Evolutionary conservation across 352 stramenopile species (phyloP).

Genomic region (Achlya hypogyna): DNA sequence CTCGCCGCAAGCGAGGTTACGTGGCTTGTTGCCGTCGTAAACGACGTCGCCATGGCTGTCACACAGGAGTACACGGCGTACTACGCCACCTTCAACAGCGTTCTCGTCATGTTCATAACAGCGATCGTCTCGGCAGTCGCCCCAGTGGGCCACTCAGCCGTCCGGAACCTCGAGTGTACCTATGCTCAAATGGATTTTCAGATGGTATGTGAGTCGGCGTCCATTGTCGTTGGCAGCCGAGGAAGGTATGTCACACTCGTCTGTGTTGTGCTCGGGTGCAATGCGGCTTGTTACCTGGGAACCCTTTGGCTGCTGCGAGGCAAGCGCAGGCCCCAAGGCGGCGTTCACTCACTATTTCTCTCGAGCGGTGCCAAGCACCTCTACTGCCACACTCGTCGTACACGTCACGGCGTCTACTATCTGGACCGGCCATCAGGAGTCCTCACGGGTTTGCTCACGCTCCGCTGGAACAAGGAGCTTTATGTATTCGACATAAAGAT

Average conservation of each 20-base stretch:
- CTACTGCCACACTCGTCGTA: background rate
- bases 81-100: background rate
- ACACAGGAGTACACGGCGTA: background rate
- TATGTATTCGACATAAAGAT: conserved; percentile 5
- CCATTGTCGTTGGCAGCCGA: too few relatives aligned
- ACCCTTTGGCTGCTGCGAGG: background rate
- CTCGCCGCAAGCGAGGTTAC: conserved; percentile 2
- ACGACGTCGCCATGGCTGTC: background rate
- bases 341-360: background rate
- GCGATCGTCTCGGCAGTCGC: background rate
- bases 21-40: conserved; percentile 7
- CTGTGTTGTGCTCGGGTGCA: background rate
- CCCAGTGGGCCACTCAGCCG: too few relatives aligned
- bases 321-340: background rate
- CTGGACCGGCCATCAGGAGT: conserved; percentile 3
- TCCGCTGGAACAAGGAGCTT: background rate
- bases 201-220: background rate
- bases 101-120: background rate
- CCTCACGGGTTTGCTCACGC: conserved; percentile 7
- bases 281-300: background rate
- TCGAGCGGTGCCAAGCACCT: background rate
- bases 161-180: too few relatives aligned
- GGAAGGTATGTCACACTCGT: background rate
- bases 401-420: conserved; percentile 1
- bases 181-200: background rate